phyloP scores from a whole-genome alignment of 116 monocot genomes.

The Posidonia oceanica region DNA sequence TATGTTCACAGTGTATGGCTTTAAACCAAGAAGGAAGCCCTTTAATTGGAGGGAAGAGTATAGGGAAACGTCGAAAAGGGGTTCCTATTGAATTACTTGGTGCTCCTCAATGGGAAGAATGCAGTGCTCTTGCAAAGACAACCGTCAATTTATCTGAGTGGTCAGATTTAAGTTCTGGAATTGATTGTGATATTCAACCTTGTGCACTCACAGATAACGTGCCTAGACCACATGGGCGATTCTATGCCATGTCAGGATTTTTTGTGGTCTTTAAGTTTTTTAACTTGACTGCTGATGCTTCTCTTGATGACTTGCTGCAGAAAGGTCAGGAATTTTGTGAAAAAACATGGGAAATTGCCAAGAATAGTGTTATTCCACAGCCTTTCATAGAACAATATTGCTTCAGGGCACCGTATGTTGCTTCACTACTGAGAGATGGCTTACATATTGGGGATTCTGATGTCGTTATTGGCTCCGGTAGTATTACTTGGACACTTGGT shows the following conservation, averaged over 20 bases:
- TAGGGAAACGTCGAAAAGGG: slow-evolving; percentile 27
- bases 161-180: slow-evolving; percentile 39
- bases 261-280: slow-evolving; percentile 92
- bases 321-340: slow-evolving; percentile 70
- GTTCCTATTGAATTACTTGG: slow-evolving; percentile 49
- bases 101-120: slow-evolving; percentile 73
- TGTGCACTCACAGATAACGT: slow-evolving; percentile 63
- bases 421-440: slow-evolving; percentile 74
- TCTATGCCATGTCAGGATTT: slow-evolving; percentile 96
- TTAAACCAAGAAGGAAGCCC: slow-evolving; percentile 45
- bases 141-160: slow-evolving; percentile 79
- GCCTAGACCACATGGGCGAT: slow-evolving; percentile 61
- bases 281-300: slow-evolving; percentile 63
- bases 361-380: slow-evolving; percentile 76
- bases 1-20: slow-evolving; percentile 56
- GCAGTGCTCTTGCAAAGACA: slow-evolving; percentile 67
- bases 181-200: slow-evolving; percentile 67
- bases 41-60: slow-evolving; percentile 20
- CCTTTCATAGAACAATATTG: slow-evolving; percentile 96
- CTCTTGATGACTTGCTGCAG: slow-evolving; percentile 49
- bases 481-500: slow-evolving; percentile 94
- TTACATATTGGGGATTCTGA: slow-evolving; percentile 72
- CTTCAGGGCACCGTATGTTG: slow-evolving; percentile 93
- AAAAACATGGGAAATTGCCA: slow-evolving; percentile 72
- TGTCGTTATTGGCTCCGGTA: slow-evolving; percentile 82